Evolutionary conservation across 495 filamentous ascomycete genomes (phyloP).

Genomic region (Margaritispora aquatica): DNA sequence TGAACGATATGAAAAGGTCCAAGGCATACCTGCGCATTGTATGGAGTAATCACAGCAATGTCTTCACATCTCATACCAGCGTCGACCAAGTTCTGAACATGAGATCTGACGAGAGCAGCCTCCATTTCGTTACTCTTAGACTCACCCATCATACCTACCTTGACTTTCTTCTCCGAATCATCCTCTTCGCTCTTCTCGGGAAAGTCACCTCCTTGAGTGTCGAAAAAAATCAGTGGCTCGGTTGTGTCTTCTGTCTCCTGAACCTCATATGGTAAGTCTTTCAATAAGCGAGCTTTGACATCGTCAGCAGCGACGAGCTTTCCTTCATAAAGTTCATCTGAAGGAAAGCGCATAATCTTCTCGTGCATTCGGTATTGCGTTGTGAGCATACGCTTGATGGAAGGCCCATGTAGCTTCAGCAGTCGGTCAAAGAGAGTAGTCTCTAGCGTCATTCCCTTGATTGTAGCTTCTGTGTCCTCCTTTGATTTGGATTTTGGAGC

Average conservation of each 20-base stretch:
- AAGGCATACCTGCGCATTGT: constrained; percentile 75
- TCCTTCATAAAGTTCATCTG: constrained; percentile 76
- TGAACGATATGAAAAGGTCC: neutral
- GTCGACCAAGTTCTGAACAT: constrained; percentile 67
- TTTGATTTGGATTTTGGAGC: constrained; percentile 18
- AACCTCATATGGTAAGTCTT: constrained; percentile 72
- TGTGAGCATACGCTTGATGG: constrained; percentile 70
- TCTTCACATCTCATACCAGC: constrained; percentile 75
- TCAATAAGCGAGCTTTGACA: constrained; percentile 69
- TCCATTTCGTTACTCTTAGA: constrained; percentile 95
- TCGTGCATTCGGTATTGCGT: constrained; percentile 99
- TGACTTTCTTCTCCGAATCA: constrained; percentile 42
- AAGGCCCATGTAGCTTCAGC: constrained; percentile 69
- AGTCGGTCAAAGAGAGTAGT: constrained; percentile 88
- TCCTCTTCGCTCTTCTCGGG: constrained; percentile 49
- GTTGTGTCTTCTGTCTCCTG: constrained; percentile 78
- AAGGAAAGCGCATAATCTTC: constrained; percentile 91
- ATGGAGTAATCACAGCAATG: constrained; percentile 92
- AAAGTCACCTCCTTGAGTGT: constrained; percentile 93
- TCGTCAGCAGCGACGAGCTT: constrained; percentile 71
- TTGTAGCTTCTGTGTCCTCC: constrained; percentile 26
- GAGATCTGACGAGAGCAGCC: constrained; percentile 67
- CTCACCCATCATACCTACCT: constrained; percentile 57
- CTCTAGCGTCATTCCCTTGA: constrained; percentile 58
- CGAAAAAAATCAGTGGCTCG: constrained; percentile 87